Base-by-base conservation (phyloP, 2,329 filamentous ascomycete genomes). In the Penicillium sp. region DNA sequence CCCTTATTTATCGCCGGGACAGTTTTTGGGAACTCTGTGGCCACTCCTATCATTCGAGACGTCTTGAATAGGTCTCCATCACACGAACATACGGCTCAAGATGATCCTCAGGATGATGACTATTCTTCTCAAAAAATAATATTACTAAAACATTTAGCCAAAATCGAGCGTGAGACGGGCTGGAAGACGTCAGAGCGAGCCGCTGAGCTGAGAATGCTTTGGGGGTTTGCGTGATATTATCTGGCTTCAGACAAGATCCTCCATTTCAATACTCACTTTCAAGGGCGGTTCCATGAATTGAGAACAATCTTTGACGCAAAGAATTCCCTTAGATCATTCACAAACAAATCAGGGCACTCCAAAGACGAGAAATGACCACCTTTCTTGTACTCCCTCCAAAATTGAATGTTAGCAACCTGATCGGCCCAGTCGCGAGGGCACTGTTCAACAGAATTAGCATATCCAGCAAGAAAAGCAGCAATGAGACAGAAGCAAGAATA, bases 391-490 rank as follows among this genome's bases (percentile, higher is more conserved):
- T 64, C 61, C 14, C 48, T 43, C 61, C 57, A 64, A 44, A 56
- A 64, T 24, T 60, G 52, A 22, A 66, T 53, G 39, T 67, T 65
- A n/a, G 58, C 56, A 27, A 43, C 54, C 32, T 51, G 54, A 32
- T 55, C 51, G 5, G 58, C 59, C 65, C 62, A 65, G 18, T 55
- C 54, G n/a, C 61, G 54, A 10, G 65, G 61, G 43, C 55, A 60
- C 49, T 53, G 34, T 34, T 29, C 46, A 44, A 27, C 18, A 18
- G 18, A 18, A 40, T 43, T 34, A 39, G 32, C 43, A 50, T 42
- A 50, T 8, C 16, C 24, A 40, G 18, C 5, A 40, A 21, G 8
- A 18, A 18, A 21, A 4, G 18, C 18, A 18, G 18, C 18, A n/a
- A n/a, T n/a, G n/a, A n/a, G n/a, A n/a, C n/a, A n/a, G n/a, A n/a